Base-by-base conservation (phyloP, 1,284 basidiomycete species). In the Microstroma glucosiphilum region DNA sequence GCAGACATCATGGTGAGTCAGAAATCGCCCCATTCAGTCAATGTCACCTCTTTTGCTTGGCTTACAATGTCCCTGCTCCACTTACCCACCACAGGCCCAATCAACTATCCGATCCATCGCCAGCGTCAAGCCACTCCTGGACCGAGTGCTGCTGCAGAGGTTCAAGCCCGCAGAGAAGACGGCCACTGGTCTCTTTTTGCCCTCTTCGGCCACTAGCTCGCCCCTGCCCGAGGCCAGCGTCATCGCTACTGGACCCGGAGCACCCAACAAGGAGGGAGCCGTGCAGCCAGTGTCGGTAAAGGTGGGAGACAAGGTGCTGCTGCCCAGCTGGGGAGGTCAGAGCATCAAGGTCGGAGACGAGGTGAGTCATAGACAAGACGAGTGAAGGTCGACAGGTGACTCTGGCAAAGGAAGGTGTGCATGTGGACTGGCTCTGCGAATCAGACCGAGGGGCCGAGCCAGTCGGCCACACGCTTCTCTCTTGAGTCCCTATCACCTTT, bases 261-360 rank as follows among this genome's bases (percentile, higher is more conserved):
- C 89, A 30, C 87, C 87, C 37, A 86, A 89, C 83, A 91, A 91
- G 72, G 86, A 91, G 6, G 93, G 94, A 55, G 81, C 84, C 42
- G 64, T 94, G 19, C 82, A 89, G n/a, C 89, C 92, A 12, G 85
- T 87, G 25, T 82, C 83, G 43, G 92, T 97, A 61, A 87, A 89
- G 83, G 84, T 88, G 37, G 94, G 94, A 56, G 94, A 97, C 83
- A 86, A 90, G 46, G 92, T 97, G 9, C 84, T 98, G 59, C 83
- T 98, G 6, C 94, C 94, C 8, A 89, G 90, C 25, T 98, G 93
- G 90, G 94, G 94, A 61, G 94, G 94, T 17, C 92, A 88, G 80
- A 81, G 89, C 19, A 93, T 98, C 82, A 98, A 97, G 82, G 87
- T 98, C 60, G 93, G 92, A 62, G 94, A 98, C 40, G 93, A 97